These are phyloP conservation scores for Monosporascus sp. DNA, from an alignment of 2,329 filamentous ascomycete species.

Conservation along the genomic window DNA sequence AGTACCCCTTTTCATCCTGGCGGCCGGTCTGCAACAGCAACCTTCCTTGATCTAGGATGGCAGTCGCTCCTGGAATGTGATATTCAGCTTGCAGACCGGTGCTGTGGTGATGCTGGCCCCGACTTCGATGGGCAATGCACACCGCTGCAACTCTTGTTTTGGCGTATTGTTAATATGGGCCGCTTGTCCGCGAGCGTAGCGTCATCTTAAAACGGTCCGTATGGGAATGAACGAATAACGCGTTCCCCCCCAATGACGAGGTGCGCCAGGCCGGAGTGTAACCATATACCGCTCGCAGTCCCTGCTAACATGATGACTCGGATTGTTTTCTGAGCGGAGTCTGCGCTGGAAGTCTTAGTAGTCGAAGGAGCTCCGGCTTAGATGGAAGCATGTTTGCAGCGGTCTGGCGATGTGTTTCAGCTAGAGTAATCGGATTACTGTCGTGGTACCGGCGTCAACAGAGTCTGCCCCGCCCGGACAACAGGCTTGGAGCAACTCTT, in stretches of 20 bases:
- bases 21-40: no score
- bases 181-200: no score
- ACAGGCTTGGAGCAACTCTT: conserved; percentile 44
- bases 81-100: no score
- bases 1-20: no score
- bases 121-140: no score
- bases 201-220: no score
- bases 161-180: no score
- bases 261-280: conserved; percentile 20
- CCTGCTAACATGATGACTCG: conserved; percentile 38
- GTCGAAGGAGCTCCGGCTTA: conserved; percentile 3
- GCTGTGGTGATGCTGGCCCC: no score
- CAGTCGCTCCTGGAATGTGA: no score
- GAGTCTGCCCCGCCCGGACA: conserved; percentile 35
- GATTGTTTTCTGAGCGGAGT: conserved; percentile 27
- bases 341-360: background rate
- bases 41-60: no score
- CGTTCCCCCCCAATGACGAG: background rate
- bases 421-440: conserved; percentile 34
- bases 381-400: conserved; percentile 21
- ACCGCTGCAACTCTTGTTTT: no score
- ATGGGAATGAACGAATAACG: no score
- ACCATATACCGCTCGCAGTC: conserved; percentile 41
- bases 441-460: conserved; percentile 38
- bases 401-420: conserved; percentile 25